Evolutionary conservation across 2,329 filamentous ascomycete genomes (phyloP), one percentile per base, ranked within the genome.

Genomic region (Aspergillus puulaauensis): DNA sequence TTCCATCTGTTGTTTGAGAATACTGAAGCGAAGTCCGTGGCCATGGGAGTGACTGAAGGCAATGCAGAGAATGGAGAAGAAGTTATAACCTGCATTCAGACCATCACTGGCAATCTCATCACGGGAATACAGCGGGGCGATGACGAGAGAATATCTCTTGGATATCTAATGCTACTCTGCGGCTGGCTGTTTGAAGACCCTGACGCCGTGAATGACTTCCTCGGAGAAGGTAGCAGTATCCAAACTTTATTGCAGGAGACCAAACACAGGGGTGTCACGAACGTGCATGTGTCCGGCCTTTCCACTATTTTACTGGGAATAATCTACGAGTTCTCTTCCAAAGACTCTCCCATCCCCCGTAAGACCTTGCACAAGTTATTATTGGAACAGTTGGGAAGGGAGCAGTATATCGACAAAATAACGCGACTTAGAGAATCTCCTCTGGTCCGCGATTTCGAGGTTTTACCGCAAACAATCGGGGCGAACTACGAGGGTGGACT

Each of bases 241-340:
- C 90, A 97, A 68, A 90, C 87, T 45, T 80, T 97, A 33, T 86
- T 95, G 14, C 90, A 95, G 66, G 85, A 87, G 27, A 86, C 90
- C 41, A 87, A 87, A 62, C 84, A 87, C 59, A 77, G 82, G 64
- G 68, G 79, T 68, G 75, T 82, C 27, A 85, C 85, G 12, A 87
- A 86, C 58, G 79, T 84, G 19, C 79, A 96, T 33, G 82, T 93
- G 14, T 89, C 91, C 63, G 95, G 95, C 2, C 81, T 99, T 12
- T 91, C 90, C 70, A 89, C 92, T 15, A 86, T 92, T 70, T 78
- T 99, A 0, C 81, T 98, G 1, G 95, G 93, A 9, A 88, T 96
- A 19, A 83, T 95, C 4, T 99, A 98, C 71, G 95, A 99, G 69
- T 99, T 98, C 69, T 98, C 93, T 9, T 97, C 93, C 0, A 96